These are phyloP conservation scores for Harringtonia aguacate DNA, from an alignment of 2,329 filamentous ascomycete genomes.

Conservation along the genomic window DNA sequence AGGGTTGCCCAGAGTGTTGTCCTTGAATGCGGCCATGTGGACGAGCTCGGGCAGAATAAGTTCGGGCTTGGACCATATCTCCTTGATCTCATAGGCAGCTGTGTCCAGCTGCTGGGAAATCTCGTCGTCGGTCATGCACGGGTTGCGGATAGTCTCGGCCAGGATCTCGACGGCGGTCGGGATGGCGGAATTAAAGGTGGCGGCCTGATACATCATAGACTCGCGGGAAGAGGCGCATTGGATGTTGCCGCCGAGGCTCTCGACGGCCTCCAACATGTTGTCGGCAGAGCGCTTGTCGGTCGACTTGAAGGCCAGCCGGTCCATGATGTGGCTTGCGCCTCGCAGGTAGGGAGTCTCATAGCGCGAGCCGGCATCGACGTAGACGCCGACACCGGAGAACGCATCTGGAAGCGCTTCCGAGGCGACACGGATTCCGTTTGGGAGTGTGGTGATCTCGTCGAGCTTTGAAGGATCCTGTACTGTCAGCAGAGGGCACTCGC, in stretches of 20 bases:
- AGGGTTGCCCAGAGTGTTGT: constrained; percentile 92
- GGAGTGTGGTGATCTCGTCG: constrained; percentile 75
- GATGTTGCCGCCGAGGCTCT: constrained; percentile 87
- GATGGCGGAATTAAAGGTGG: constrained; percentile 91
- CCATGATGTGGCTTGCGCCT: constrained; percentile 92
- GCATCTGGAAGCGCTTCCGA: constrained; percentile 90
- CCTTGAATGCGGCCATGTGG: constrained; percentile 90
- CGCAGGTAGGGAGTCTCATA: constrained; percentile 80
- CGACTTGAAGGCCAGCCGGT: constrained; percentile 87
- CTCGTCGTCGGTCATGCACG: constrained; percentile 75
- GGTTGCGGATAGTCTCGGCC: constrained; percentile 87
- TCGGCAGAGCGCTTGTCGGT: constrained; percentile 65
- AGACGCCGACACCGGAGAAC: constrained; percentile 91
- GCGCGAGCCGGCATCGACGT: constrained; percentile 87
- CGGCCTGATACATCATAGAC: constrained; percentile 97
- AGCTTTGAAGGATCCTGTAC: constrained; percentile 71
- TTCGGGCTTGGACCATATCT: constrained; percentile 97
- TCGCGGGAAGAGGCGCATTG: constrained; percentile 94
- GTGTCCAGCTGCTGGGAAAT: constrained; percentile 80
- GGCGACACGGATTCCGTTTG: constrained; percentile 89
- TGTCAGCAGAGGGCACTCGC: too few relatives aligned
- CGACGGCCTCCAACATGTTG: constrained; percentile 77
- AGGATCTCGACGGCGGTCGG: constrained; percentile 72
- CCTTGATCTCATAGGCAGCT: constrained; percentile 87
- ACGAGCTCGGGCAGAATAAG: constrained; percentile 91